Evolutionary conservation across 768 basidiomycete species (phyloP).

Genomic region (Termitomyces sp.): DNA sequence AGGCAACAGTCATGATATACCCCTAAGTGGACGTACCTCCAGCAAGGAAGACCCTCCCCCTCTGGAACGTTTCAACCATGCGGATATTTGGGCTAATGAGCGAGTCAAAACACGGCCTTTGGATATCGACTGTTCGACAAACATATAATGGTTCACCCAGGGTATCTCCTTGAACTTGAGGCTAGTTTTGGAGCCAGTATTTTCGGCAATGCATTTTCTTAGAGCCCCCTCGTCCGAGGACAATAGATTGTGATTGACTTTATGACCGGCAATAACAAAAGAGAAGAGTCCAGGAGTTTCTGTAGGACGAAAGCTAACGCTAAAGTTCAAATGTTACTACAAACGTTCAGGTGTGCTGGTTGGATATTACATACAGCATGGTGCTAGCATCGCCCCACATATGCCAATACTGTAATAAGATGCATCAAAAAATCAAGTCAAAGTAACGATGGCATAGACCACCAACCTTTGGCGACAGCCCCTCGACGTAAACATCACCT

Average conservation of each 20-base stretch:
- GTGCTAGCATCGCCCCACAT: slow-evolving; percentile 37
- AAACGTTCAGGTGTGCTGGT: neutral
- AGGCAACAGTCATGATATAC: neutral
- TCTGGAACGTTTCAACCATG: slow-evolving; percentile 36
- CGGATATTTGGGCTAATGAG: slow-evolving; percentile 37
- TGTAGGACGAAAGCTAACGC: slow-evolving; percentile 27
- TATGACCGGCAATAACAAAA: slow-evolving; percentile 21
- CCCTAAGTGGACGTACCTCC: slow-evolving; percentile 30
- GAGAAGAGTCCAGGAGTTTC: slow-evolving; percentile 24
- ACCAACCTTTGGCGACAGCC: slow-evolving; percentile 31
- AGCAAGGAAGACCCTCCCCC: slow-evolving; percentile 39
- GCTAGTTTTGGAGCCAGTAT: slow-evolving; percentile 16
- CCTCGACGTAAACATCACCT: slow-evolving; percentile 38
- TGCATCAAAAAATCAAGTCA: neutral
- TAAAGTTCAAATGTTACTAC: neutral
- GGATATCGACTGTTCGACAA: neutral
- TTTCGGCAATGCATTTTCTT: slow-evolving; percentile 15
- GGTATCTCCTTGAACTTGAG: slow-evolving; percentile 21
- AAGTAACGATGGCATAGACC: neutral
- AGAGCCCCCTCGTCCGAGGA: slow-evolving; percentile 26
- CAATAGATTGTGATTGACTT: slow-evolving; percentile 16
- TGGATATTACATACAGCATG: slow-evolving; percentile 22
- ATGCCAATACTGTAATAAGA: slow-evolving; percentile 34
- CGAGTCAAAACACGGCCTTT: slow-evolving; percentile 12
- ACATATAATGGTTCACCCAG: slow-evolving; percentile 25